Base-by-base conservation (phyloP, 2,329 filamentous ascomycete species). In the Microsporum canis region DNA sequence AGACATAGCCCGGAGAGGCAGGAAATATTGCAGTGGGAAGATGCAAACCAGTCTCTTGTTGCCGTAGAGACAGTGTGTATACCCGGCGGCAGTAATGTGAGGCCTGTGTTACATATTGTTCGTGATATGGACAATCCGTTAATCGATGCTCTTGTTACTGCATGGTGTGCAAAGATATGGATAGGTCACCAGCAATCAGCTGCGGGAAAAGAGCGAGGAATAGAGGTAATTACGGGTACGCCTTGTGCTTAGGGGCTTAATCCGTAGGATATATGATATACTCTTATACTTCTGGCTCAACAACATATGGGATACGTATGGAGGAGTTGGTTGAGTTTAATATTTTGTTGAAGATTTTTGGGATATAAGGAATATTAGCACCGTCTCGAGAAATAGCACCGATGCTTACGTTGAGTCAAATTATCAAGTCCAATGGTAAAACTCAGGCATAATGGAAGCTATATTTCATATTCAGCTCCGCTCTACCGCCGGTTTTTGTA, bases 161-260 rank as follows among this genome's bases (percentile, higher is more conserved):
- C 62, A 27, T 65, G 63, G 63, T 66, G 65, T 59, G 63, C 65
- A 34, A 61, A 60, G 56, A 62, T 65, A 33, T 66, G 65, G 65
- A 51, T 60, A 38, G 49, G 41, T 17, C 47, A 51, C 4, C 63
- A 23, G 17, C 17, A 66, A 39, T 31, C 58, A 31, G 33, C 14
- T n/a, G 49, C 57, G 36, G 45, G 8, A 33, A 8, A 29, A 14
- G 6, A 8, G 27, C 29, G 12, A 51, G 7, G 14, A 2, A 27
- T 29, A 5, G 27, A 31, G 14, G 27, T 5, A 10, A 23, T 31
- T 6, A 5, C 31, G 23, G 45, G 45, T 33, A 29, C 27, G 45
- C 31, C 7, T 49, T 17, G 17, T 27, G 10, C 5, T 49, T 23
- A 7, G 2, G 3, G 45, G 45, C 8, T 12, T 51, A 51, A 5